A percentile compares a stretch with the other conserved stretches of the same genome.
Evolutionary conservation across 129 eudicot species (phyloP).

Genomic region (Arctium minus): DNA sequence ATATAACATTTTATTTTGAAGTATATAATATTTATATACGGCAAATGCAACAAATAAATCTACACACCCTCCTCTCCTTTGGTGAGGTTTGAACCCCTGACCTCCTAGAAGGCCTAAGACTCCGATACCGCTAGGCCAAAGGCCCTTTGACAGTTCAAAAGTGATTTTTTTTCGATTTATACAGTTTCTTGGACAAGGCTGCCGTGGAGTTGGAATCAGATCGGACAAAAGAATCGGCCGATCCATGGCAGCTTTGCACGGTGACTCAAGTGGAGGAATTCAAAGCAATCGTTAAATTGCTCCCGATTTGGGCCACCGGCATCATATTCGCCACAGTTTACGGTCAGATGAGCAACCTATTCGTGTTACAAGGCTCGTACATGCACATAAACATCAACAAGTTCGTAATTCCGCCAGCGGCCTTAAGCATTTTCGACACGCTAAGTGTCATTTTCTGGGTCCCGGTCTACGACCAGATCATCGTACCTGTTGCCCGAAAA

Average conservation of each 20-base stretch:
- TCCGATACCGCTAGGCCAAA: too few relatives aligned
- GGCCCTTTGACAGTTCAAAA: background rate
- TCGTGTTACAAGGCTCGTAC: conserved; percentile 71
- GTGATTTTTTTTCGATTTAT: background rate
- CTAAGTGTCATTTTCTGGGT: conserved; percentile 82
- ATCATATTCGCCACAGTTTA: conserved; percentile 62
- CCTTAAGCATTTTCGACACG: conserved; percentile 69
- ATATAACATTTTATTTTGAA: too few relatives aligned
- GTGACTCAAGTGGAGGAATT: conserved; percentile 85
- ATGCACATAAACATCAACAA: conserved; percentile 45
- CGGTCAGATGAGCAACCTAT: conserved; percentile 71
- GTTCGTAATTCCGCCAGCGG: conserved; percentile 69
- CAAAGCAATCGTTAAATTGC: conserved; percentile 51
- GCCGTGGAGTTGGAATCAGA: conserved; percentile 56
- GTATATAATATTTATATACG: too few relatives aligned
- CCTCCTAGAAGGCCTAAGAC: background rate
- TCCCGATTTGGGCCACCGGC: conserved; percentile 85
- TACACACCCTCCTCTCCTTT: too few relatives aligned
- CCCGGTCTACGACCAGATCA: conserved; percentile 54
- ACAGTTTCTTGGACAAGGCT: conserved; percentile 82
- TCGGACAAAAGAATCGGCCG: conserved; percentile 16
- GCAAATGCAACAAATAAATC: too few relatives aligned
- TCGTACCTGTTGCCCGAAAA: conserved; percentile 52
- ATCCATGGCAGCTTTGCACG: conserved; percentile 77
- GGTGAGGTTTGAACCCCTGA: too few relatives aligned